Evolutionary conservation across 305 asterid genomes (phyloP).

Genomic region (Fraxinus velutina): DNA sequence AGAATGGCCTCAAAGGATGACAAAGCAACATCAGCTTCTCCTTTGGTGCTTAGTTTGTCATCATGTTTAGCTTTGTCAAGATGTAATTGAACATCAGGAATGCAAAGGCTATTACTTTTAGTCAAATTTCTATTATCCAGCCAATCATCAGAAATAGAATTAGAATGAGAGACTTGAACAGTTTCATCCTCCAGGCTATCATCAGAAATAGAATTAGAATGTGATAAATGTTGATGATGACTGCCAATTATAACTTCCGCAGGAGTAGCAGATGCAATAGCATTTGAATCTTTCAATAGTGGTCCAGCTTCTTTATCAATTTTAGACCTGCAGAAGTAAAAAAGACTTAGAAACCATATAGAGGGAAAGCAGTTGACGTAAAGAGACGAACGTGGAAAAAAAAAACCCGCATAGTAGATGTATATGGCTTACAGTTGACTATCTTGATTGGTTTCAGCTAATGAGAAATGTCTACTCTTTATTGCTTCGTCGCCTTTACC

Average conservation of each 20-base stretch:
- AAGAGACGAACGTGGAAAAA: slow-evolving; percentile 7
- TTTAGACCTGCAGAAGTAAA: slow-evolving; percentile 39
- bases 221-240: slow-evolving; percentile 25
- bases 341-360: slow-evolving; percentile 15
- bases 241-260: slow-evolving; percentile 32
- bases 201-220: slow-evolving; percentile 40
- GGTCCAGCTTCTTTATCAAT: slow-evolving; percentile 34
- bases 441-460: slow-evolving; percentile 36
- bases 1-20: slow-evolving; percentile 64
- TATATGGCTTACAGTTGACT: slow-evolving; percentile 38
- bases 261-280: slow-evolving; percentile 35
- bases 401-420: neutral
- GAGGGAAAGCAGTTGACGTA: neutral
- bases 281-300: slow-evolving; percentile 28
- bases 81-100: slow-evolving; percentile 52
- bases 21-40: slow-evolving; percentile 46
- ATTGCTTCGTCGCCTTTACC: slow-evolving; percentile 34
- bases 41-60: slow-evolving; percentile 56
- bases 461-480: slow-evolving; percentile 24
- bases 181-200: slow-evolving; percentile 44
- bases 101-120: slow-evolving; percentile 44
- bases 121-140: slow-evolving; percentile 30
- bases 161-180: slow-evolving; percentile 45
- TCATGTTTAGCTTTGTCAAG: slow-evolving; percentile 45
- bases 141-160: neutral